phyloP scores from a whole-genome alignment of 2,329 filamentous ascomycete genomes.

The Ciborinia camelliae region DNA sequence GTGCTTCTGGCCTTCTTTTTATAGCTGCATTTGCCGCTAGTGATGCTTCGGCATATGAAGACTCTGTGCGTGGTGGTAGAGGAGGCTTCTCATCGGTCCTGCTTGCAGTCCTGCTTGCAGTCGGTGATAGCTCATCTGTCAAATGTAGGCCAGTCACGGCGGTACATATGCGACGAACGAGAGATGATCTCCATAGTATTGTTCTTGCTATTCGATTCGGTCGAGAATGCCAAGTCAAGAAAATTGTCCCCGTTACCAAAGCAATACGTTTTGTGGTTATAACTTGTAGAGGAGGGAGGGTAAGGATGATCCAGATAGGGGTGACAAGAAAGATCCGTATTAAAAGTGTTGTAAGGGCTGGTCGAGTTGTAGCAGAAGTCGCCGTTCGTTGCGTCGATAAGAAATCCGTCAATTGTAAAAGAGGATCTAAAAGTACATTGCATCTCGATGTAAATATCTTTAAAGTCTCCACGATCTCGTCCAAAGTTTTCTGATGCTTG shows the following conservation, averaged over 20 bases:
- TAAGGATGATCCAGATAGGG: constrained; percentile 81
- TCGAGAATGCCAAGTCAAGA: constrained; percentile 88
- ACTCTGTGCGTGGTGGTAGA: constrained; percentile 33
- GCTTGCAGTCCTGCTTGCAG: constrained; percentile 16
- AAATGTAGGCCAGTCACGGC: constrained; percentile 80
- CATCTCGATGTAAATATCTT: constrained; percentile 88
- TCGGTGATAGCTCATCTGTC: constrained; percentile 44
- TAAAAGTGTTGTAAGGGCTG: constrained; percentile 84
- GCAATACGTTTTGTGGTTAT: constrained; percentile 83
- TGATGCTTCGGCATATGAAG: constrained; percentile 28
- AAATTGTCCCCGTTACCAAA: constrained; percentile 79
- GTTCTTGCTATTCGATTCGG: constrained; percentile 80
- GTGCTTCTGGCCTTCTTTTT: constrained; percentile 50
- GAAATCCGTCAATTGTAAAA: constrained; percentile 87
- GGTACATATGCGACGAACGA: constrained; percentile 64
- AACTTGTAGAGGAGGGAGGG: constrained; percentile 76
- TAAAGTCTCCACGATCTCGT: constrained; percentile 94
- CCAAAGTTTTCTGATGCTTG: constrained; percentile 86
- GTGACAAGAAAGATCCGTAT: constrained; percentile 84
- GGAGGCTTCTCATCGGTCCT: constrained; percentile 34
- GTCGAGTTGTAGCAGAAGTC: constrained; percentile 85
- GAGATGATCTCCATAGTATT: constrained; percentile 84
- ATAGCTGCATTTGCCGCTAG: constrained; percentile 39
- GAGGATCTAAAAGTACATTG: constrained; percentile 85
- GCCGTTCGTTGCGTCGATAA: constrained; percentile 86